Percentiles rank a stretch among this genome's conserved stretches.
Evolutionary conservation across 163 green algal genomes (phyloP).

Genomic region (Prototheca stagnorum): DNA sequence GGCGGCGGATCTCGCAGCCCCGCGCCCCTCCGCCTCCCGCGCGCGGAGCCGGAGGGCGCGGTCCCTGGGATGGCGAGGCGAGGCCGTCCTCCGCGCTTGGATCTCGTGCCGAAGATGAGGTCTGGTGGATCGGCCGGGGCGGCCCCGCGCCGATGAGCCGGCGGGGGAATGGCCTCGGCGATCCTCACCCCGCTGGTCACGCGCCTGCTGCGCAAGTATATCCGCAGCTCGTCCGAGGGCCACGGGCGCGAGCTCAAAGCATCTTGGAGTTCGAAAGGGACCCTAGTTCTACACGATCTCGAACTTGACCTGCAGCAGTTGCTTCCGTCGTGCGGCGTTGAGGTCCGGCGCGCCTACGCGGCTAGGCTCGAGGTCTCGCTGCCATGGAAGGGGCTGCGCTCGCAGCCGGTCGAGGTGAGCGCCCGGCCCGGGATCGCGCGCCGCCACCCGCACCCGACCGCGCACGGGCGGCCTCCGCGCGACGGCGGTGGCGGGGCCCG

Average conservation of each 20-base stretch:
- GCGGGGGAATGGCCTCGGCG: background rate
- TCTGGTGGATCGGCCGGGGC: too few species aligned
- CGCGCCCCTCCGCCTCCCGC: too few species aligned
- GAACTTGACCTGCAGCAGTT: conserved; percentile 31
- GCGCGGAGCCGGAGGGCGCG: too few species aligned
- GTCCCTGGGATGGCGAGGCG: too few species aligned
- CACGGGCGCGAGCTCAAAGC: conserved; percentile 17
- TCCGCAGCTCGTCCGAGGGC: conserved; percentile 21
- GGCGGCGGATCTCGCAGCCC: too few species aligned
- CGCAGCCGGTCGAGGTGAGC: conserved; percentile 30
- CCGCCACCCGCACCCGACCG: too few species aligned
- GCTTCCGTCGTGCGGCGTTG: conserved; percentile 6
- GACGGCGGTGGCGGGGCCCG: too few species aligned
- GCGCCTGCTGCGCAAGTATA: conserved; percentile 17
- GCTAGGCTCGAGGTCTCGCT: conserved; percentile 25
- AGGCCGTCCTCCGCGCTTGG: too few species aligned
- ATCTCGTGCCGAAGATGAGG: too few species aligned
- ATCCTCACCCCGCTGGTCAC: conserved; percentile 32
- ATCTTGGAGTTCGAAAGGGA: conserved; percentile 13
- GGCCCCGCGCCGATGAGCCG: background rate
- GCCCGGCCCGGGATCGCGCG: background rate
- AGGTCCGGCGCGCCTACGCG: conserved; percentile 22
- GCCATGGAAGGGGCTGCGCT: conserved; percentile 26
- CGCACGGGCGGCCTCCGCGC: too few species aligned
- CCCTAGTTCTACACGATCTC: conserved; percentile 28